Conservation (phyloP, 2,329 filamentous ascomycete genomes). For the Pestalotiopsis sp. region DNA sequence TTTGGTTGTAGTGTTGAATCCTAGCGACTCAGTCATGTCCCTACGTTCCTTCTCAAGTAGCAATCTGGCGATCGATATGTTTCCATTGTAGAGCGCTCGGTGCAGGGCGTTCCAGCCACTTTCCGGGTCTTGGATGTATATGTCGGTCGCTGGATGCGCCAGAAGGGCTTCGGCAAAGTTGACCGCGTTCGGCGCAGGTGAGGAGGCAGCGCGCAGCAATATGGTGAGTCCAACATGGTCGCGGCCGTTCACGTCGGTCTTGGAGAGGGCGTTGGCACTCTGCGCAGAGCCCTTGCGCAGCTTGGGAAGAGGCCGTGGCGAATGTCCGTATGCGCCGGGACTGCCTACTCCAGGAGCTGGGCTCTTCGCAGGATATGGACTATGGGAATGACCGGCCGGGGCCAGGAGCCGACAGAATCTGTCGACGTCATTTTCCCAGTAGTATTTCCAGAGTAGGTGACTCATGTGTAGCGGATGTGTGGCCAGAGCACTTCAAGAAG, state of each 20-base stretch:
- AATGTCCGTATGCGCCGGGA: constrained; percentile 46
- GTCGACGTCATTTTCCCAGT: constrained; percentile 97
- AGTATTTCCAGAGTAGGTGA: constrained; percentile 95
- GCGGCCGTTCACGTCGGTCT: constrained; percentile 80
- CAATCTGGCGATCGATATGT: constrained; percentile 81
- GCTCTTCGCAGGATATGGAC: constrained; percentile 58
- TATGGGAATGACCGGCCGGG: constrained; percentile 61
- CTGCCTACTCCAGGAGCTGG: constrained; percentile 43
- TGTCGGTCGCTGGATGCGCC: constrained; percentile 79
- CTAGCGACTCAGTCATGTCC: constrained; percentile 62
- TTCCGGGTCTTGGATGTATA: constrained; percentile 86
- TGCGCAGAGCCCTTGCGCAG: constrained; percentile 56
- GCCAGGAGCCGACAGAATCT: constrained; percentile 88
- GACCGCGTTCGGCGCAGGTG: constrained; percentile 67
- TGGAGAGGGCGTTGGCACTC: constrained; percentile 46
- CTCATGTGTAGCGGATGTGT: constrained; percentile 72
- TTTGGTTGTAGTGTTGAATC: constrained; percentile 59
- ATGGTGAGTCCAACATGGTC: constrained; percentile 83
- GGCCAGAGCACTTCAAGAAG: constrained; percentile 57
- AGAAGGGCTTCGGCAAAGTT: constrained; percentile 80
- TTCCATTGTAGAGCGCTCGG: constrained; percentile 86
- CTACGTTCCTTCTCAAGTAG: constrained; percentile 78
- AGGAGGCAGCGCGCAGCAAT: constrained; percentile 82
- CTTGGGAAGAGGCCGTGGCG: constrained; percentile 53
- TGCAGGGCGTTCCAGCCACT: constrained; percentile 97